Conservation (phyloP, 2,329 filamentous ascomycete genomes). For the Fusarium burgessii region DNA sequence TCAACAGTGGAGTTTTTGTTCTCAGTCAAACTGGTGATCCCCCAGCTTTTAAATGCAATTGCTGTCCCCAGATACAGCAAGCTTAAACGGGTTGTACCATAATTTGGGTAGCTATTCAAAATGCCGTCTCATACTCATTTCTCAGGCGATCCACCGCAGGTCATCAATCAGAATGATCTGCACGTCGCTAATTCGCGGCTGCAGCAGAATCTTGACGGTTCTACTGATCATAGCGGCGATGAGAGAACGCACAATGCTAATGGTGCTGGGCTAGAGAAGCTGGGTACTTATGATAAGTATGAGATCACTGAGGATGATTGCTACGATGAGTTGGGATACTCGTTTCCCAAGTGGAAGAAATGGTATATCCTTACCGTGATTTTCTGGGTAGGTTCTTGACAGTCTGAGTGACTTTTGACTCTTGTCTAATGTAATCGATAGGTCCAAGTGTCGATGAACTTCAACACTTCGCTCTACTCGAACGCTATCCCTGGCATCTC, state of each 20-base stretch:
- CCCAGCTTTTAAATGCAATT: conserved; percentile 22
- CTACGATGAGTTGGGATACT: conserved; percentile 73
- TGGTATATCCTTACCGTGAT: conserved; percentile 80
- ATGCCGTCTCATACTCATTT: conserved; percentile 52
- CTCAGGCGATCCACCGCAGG: conserved; percentile 53
- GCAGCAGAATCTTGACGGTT: conserved; percentile 44
- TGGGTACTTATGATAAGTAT: conserved; percentile 55
- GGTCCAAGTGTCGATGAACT: conserved; percentile 82
- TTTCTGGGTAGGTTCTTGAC: conserved; percentile 60
- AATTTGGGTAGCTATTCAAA: background rate
- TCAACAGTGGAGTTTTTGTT: conserved; percentile 26
- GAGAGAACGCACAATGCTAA: conserved; percentile 51
- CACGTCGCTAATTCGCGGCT: conserved; percentile 54
- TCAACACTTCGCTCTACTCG: conserved; percentile 80
- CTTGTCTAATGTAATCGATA: rapidly evolving
- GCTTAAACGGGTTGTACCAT: background rate
- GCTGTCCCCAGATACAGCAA: background rate
- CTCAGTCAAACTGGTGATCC: background rate
- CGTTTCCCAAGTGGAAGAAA: conserved; percentile 72
- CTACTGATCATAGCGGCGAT: conserved; percentile 29
- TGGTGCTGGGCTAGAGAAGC: conserved; percentile 49
- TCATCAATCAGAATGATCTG: conserved; percentile 53
- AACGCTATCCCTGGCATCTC: conserved; percentile 75
- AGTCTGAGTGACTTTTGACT: no score
- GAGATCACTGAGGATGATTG: conserved; percentile 69